Evolutionary conservation across 2,329 filamentous ascomycete genomes (phyloP).

Genomic region (Fusarium sp.): DNA sequence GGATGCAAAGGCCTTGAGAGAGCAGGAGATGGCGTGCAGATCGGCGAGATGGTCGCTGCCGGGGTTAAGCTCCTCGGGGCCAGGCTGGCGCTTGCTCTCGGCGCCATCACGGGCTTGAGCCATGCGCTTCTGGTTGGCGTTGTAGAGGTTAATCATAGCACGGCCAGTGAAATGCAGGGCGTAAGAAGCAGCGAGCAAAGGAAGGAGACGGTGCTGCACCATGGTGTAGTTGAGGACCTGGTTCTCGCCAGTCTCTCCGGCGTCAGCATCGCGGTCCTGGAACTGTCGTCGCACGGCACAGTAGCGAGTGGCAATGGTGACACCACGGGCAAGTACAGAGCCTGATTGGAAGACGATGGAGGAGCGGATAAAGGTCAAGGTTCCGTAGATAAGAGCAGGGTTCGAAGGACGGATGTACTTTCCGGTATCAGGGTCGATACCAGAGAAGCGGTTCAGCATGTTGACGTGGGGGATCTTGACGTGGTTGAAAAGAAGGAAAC

Average conservation of each 20-base stretch:
- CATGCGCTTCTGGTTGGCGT: conserved; percentile 79
- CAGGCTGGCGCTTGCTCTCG: conserved; percentile 65
- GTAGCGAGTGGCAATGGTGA: conserved; percentile 83
- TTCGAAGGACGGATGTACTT: conserved; percentile 76
- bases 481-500: conserved; percentile 82
- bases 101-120: conserved; percentile 57
- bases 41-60: conserved; percentile 79
- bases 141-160: conserved; percentile 80
- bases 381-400: conserved; percentile 79
- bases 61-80: conserved; percentile 73
- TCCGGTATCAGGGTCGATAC: conserved; percentile 75
- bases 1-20: conserved; percentile 79
- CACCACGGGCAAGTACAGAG: conserved; percentile 77
- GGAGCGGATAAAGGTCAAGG: conserved; percentile 80
- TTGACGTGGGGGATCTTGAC: conserved; percentile 78
- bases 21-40: conserved; percentile 81
- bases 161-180: conserved; percentile 85
- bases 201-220: conserved; percentile 80
- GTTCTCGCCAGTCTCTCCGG: conserved; percentile 72
- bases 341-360: conserved; percentile 81
- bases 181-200: conserved; percentile 79
- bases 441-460: conserved; percentile 80
- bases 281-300: conserved; percentile 82
- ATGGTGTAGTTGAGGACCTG: conserved; percentile 86
- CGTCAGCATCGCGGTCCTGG: conserved; percentile 77